Base-by-base conservation (phyloP, 2,329 filamentous ascomycete species). In the Didymellaceae sp. region DNA sequence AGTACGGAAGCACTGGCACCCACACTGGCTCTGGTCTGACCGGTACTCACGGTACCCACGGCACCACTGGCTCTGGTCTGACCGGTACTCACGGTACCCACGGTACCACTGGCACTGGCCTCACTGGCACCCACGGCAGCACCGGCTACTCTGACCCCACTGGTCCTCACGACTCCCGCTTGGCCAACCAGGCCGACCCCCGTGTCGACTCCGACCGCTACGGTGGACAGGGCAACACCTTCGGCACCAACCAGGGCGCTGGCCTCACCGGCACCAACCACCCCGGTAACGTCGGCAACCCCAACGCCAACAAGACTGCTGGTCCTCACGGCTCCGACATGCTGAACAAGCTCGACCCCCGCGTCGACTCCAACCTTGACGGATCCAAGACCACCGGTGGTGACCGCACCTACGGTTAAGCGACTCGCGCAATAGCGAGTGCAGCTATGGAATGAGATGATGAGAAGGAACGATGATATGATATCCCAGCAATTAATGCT, bases 321-420 rank as follows among this genome's bases (percentile, higher is more conserved):
- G 73, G 72, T 4, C 70, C 69, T 7, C 72, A 74, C 62, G 59
- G 60, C 31, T 61, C 51, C 44, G 52, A 73, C 44, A 6, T 73
- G 21, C 11, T 69, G 28, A 73, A 73, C 62, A 72, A 74, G 59
- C 34, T 61, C 5, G 71, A 74, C 35, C 71, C 71, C 10, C 61
- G 69, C 17, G 71, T 75, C 13, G 72, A 74, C 57, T 63, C 62
- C 13, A 62, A 74, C 41, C 60, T 65, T 8, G 67, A 73, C 39
- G 67, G 67, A 9, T 63, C 58, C 54, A 70, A 66, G 58, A 69
- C 62, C 9, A 40, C 55, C 24, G 68, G 66, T 20, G 65, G 62
- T 44, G 61, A 69, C 57, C 52, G 55, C 28, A 67, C 65, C 32
- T 59, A 59, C 48, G 58, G 47, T 39, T 60, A 60, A 58, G 47